Evolutionary conservation across 768 basidiomycete species (phyloP).

Genomic region (Rhodotorula taiwanensis): DNA sequence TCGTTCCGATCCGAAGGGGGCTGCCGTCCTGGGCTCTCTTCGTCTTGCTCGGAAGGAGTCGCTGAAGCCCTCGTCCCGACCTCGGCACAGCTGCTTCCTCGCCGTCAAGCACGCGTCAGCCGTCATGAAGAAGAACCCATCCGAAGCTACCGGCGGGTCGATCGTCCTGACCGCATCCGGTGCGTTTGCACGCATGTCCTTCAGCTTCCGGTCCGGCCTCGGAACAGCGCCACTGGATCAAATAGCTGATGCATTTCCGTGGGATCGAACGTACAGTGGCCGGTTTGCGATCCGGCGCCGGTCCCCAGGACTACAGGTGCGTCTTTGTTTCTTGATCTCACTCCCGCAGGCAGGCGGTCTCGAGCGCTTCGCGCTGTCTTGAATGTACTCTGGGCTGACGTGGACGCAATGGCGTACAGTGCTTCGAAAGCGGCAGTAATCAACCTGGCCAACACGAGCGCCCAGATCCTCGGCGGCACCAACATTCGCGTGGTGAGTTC

Average conservation of each 20-base stretch:
- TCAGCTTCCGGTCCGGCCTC: too few species aligned
- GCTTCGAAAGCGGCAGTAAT: slow-evolving; percentile 57
- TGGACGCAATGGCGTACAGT: background rate
- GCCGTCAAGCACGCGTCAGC: slow-evolving; percentile 77
- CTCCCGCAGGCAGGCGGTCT: too few species aligned
- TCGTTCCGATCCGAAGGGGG: too few species aligned
- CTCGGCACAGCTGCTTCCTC: slow-evolving; percentile 63
- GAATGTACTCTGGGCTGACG: too few species aligned
- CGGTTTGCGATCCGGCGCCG: slow-evolving; percentile 73
- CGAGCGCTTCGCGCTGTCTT: too few species aligned
- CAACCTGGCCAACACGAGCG: slow-evolving; percentile 73
- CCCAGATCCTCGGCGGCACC: slow-evolving; percentile 69
- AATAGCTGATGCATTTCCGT: too few species aligned
- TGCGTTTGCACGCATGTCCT: slow-evolving; percentile 43
- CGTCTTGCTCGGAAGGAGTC: too few species aligned
- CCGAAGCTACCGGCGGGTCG: slow-evolving; percentile 66
- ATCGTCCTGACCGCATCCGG: slow-evolving; percentile 79
- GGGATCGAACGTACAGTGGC: slow-evolving; percentile 55
- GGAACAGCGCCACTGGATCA: too few species aligned
- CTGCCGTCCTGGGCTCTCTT: too few species aligned
- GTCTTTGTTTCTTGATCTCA: slow-evolving; percentile 35
- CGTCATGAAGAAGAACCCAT: slow-evolving; percentile 67
- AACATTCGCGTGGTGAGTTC: slow-evolving; percentile 79
- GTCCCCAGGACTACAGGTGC: slow-evolving; percentile 64
- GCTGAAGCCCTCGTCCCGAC: too few species aligned